phyloP scores from a whole-genome alignment of 2,329 filamentous ascomycete genomes.

The Cordyceps farinosa region DNA sequence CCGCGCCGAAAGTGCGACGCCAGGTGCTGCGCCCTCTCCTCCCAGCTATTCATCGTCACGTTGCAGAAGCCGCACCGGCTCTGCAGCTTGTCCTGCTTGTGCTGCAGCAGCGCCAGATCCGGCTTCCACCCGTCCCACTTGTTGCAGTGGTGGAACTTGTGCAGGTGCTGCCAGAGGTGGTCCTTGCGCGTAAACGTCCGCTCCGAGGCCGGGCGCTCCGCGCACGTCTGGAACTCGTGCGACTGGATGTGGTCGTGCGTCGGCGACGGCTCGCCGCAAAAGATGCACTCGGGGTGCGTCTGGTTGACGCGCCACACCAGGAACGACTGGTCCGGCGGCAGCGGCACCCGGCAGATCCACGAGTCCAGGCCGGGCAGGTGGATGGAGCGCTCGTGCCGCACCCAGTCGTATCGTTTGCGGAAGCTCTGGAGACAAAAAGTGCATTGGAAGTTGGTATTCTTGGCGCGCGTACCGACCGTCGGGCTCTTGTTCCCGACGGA shows the following conservation, averaged over 20 bases:
- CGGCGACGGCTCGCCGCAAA: slow-evolving; percentile 35
- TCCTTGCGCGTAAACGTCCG: slow-evolving; percentile 42
- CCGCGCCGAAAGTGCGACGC: slow-evolving; percentile 29
- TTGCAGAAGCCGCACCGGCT: slow-evolving; percentile 32
- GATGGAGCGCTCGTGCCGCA: slow-evolving; percentile 48
- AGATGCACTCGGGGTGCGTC: slow-evolving; percentile 38
- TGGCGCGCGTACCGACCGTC: neutral
- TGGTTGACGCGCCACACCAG: slow-evolving; percentile 48
- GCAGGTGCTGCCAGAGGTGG: slow-evolving; percentile 40
- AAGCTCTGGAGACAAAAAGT: slow-evolving; percentile 38
- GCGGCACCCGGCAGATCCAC: slow-evolving; percentile 48
- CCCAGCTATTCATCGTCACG: slow-evolving; percentile 26
- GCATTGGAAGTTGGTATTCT: slow-evolving; percentile 32
- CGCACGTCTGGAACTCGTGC: slow-evolving; percentile 46
- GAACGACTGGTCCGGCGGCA: slow-evolving; percentile 34
- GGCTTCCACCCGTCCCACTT: slow-evolving; percentile 47
- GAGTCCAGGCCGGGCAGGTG: slow-evolving; percentile 41
- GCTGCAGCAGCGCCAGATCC: slow-evolving; percentile 32
- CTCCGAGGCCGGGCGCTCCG: slow-evolving; percentile 42
- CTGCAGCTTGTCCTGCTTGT: slow-evolving; percentile 26
- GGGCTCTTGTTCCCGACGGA: neutral
- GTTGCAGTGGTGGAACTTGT: slow-evolving; percentile 44
- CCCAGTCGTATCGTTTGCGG: slow-evolving; percentile 40
- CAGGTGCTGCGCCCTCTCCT: slow-evolving; percentile 28
- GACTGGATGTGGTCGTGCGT: slow-evolving; percentile 35